Percentiles rank a stretch among this genome's conserved stretches.
These are phyloP conservation scores for Astragalus membranaceus DNA, from an alignment of 306 rosid species.

Conservation along the genomic window DNA sequence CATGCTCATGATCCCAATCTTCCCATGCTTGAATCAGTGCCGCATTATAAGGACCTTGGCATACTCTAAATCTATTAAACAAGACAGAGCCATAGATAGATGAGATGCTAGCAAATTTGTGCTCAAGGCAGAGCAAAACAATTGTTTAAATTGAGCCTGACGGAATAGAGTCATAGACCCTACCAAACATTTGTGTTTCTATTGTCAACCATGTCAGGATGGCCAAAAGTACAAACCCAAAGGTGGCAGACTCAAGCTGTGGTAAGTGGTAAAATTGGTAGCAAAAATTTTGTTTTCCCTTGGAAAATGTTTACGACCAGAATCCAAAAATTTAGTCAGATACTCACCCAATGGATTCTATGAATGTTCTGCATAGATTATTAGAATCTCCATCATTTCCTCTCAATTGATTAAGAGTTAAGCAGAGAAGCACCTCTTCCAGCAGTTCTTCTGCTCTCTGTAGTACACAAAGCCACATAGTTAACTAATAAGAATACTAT, in stretches of 20 bases:
- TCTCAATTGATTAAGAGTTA: conserved; percentile 75
- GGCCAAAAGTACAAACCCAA: background rate
- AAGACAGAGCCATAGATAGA: conserved; percentile 20
- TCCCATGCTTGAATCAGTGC: conserved; percentile 77
- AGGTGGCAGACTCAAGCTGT: background rate
- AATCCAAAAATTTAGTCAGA: conserved; percentile 5
- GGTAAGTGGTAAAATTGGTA: background rate
- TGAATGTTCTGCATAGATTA: conserved; percentile 64
- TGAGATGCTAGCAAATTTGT: conserved; percentile 16
- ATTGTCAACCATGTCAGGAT: background rate
- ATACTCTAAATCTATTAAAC: conserved; percentile 57
- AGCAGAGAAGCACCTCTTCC: conserved; percentile 85
- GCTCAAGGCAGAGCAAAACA: background rate
- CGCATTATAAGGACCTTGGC: conserved; percentile 72
- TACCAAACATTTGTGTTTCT: background rate
- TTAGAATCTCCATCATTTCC: conserved; percentile 29
- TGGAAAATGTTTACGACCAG: background rate
- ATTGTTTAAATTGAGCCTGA: background rate
- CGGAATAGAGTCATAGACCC: background rate
- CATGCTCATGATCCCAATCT: conserved; percentile 60
- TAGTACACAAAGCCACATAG: conserved; percentile 13
- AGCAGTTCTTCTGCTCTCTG: conserved; percentile 86
- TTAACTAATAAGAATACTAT: conserved; percentile 12
- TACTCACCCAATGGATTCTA: conserved; percentile 70
- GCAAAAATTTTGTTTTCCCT: background rate